phyloP scores from a whole-genome alignment of 768 basidiomycete genomes.

The Boletus fagicola region DNA sequence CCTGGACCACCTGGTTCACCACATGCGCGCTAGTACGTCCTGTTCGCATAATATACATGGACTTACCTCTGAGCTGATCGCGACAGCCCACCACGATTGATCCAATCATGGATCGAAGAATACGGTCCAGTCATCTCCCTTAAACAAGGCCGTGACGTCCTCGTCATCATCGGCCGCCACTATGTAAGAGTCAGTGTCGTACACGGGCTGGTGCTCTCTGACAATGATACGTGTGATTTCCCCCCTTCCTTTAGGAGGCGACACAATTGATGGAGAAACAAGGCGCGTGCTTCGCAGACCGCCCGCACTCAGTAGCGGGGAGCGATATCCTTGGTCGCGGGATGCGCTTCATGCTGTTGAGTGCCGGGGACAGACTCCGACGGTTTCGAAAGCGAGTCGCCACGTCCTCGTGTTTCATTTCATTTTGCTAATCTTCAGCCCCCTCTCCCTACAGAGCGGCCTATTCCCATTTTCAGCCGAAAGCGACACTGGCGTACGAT shows the following conservation, averaged over 20 bases:
- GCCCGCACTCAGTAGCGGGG: slow-evolving; percentile 52
- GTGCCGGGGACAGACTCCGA: slow-evolving; percentile 54
- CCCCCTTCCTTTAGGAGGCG: slow-evolving; percentile 30
- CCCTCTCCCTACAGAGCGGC: slow-evolving; percentile 39
- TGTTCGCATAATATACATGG: neutral
- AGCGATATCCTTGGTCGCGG: slow-evolving; percentile 58
- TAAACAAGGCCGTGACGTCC: slow-evolving; percentile 23
- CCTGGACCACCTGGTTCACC: slow-evolving; percentile 23
- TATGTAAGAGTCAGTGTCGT: neutral
- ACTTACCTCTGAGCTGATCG: neutral
- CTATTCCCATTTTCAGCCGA: slow-evolving; percentile 53
- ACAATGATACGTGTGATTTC: neutral
- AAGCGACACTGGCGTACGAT: slow-evolving; percentile 43
- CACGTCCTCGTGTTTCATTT: neutral
- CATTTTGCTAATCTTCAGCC: neutral
- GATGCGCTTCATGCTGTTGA: slow-evolving; percentile 53
- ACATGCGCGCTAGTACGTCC: slow-evolving; percentile 20
- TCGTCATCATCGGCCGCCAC: slow-evolving; percentile 28
- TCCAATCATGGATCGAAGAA: slow-evolving; percentile 26
- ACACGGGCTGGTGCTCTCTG: neutral
- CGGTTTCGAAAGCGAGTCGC: slow-evolving; percentile 50
- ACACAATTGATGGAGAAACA: slow-evolving; percentile 62
- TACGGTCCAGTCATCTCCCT: slow-evolving; percentile 30
- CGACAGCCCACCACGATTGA: slow-evolving; percentile 16
- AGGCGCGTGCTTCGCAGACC: slow-evolving; percentile 48